A percentile compares a stretch with the other conserved stretches of the same genome.
phyloP scores from a whole-genome alignment of 1,284 basidiomycete genomes.

The Leccinum pachyderme region DNA sequence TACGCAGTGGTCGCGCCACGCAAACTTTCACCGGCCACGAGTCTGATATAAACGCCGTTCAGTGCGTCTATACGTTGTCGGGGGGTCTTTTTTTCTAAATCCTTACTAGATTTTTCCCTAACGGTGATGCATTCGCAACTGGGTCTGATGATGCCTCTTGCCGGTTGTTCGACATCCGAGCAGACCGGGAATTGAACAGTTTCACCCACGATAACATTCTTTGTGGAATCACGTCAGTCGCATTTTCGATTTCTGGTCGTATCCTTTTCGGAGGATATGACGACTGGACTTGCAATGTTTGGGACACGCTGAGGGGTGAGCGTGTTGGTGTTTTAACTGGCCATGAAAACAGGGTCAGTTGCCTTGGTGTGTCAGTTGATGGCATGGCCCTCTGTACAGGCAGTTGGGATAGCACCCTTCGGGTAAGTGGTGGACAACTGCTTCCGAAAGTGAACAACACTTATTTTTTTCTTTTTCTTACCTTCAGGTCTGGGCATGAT shows the following conservation, averaged over 20 bases:
- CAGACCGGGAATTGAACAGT: constrained; percentile 93
- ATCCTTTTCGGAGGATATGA: constrained; percentile 99
- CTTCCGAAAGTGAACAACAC: constrained; percentile 8
- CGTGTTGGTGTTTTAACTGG: constrained; percentile 95
- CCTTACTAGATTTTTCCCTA: constrained; percentile 88
- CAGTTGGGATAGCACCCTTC: constrained; percentile 95
- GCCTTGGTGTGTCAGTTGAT: constrained; percentile 92
- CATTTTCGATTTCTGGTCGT: constrained; percentile 95
- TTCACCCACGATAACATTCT: constrained; percentile 99
- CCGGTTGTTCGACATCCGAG: constrained; percentile 96
- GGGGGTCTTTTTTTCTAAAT: constrained; percentile 12
- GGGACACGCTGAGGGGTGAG: constrained; percentile 98
- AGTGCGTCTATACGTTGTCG: constrained; percentile 55
- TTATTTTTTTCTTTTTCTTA: constrained; percentile 7
- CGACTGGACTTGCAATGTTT: constrained; percentile 99
- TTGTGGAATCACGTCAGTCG: constrained; percentile 97
- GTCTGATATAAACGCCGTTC: constrained; percentile 98
- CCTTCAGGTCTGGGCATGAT: constrained; percentile 60
- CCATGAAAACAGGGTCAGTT: constrained; percentile 97
- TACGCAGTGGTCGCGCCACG: constrained; percentile 92
- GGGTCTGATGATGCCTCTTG: constrained; percentile 99
- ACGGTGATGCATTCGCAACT: constrained; percentile 97
- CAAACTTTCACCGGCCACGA: constrained; percentile 99
- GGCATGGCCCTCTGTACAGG: constrained; percentile 99
- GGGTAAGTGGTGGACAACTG: constrained; percentile 55